Conservation (phyloP, 176 grass and related monocot species). For the Avena sativa region DNA sequence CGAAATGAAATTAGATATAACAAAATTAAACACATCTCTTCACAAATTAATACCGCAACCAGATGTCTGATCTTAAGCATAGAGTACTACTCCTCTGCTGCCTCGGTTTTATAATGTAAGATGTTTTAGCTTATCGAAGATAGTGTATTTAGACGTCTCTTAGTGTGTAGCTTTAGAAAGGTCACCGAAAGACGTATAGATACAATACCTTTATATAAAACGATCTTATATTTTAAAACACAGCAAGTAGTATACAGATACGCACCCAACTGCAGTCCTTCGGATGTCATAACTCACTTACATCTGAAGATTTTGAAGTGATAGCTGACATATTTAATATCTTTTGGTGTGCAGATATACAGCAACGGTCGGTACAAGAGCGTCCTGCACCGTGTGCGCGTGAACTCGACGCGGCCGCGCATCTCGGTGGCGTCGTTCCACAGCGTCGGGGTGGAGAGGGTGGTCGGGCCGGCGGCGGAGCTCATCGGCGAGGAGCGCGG, state of each 20-base stretch:
- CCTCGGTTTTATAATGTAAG: too few relatives aligned
- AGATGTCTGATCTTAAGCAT: not conserved
- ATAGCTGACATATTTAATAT: not conserved
- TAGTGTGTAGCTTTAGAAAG: too few relatives aligned
- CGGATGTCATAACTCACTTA: not conserved
- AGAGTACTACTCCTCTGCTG: not conserved
- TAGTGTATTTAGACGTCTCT: too few relatives aligned
- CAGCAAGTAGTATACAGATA: not conserved
- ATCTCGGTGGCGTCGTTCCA: conserved; percentile 91
- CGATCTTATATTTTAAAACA: too few relatives aligned
- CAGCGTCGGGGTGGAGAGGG: conserved; percentile 59
- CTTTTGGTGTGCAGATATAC: conserved; percentile 63
- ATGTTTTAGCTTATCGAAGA: too few relatives aligned
- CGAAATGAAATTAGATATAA: not conserved
- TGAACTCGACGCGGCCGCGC: conserved; percentile 60
- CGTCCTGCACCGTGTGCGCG: conserved; percentile 80
- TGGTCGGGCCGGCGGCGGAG: conserved; percentile 60
- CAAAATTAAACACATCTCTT: not conserved
- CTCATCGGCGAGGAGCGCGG: conserved; percentile 39
- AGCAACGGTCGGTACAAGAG: conserved; percentile 92
- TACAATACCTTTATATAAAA: too few relatives aligned
- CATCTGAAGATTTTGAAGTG: too few relatives aligned
- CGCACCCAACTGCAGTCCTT: not conserved
- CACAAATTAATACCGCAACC: not conserved
- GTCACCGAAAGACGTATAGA: too few relatives aligned